Conservation (phyloP, 2,329 filamentous ascomycete species). For the Fusarium xyrophilum region DNA sequence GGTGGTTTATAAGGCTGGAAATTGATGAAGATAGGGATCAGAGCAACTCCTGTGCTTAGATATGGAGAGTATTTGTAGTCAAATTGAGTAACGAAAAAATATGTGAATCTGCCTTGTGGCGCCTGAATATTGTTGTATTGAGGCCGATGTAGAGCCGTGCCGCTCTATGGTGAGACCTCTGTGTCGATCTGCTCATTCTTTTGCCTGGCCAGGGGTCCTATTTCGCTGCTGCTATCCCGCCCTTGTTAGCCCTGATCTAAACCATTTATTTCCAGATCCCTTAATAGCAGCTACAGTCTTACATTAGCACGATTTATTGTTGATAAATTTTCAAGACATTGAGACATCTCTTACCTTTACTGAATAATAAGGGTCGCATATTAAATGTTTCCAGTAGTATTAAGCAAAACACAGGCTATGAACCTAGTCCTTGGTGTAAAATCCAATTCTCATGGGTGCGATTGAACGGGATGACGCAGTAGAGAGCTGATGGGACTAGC, state of each 20-base stretch:
- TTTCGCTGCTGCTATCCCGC: rapidly evolving
- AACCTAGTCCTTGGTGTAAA: not conserved
- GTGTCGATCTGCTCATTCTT: not conserved
- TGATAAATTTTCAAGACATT: not conserved
- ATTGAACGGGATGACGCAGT: not conserved
- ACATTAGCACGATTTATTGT: too few species aligned
- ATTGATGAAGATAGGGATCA: not conserved
- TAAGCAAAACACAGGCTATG: not conserved
- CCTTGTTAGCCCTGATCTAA: not conserved
- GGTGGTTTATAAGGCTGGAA: not conserved
- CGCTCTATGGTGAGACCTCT: not conserved
- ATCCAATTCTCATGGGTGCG: not conserved
- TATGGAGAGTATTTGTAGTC: not conserved
- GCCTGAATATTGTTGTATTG: not conserved
- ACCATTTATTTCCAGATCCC: not conserved
- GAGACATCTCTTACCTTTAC: not conserved
- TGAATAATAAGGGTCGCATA: not conserved
- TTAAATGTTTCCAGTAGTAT: too few species aligned
- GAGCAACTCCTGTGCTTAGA: rapidly evolving
- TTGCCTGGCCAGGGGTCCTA: too few species aligned
- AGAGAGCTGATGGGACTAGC: not conserved
- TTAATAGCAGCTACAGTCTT: not conserved
- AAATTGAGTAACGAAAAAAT: not conserved
- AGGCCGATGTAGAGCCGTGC: not conserved
- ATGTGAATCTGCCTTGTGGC: not conserved